Conservation (phyloP, 441 rosid species). For the Erodium trifolium region DNA sequence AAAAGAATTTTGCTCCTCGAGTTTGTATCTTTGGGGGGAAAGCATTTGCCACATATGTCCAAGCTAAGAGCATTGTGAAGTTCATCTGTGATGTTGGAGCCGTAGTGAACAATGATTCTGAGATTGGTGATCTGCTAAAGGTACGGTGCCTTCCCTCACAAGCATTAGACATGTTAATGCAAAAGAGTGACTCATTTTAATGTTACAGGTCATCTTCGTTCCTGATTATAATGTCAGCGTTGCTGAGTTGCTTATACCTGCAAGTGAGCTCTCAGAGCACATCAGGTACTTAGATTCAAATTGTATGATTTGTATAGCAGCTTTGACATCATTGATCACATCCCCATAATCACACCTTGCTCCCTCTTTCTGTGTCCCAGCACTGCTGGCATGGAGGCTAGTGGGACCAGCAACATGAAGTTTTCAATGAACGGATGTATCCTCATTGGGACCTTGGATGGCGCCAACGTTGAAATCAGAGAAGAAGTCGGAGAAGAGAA, state of each 20-base stretch:
- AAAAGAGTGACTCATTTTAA: background rate
- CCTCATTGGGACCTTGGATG: slow-evolving; percentile 88
- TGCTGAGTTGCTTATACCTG: slow-evolving; percentile 91
- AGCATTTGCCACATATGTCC: slow-evolving; percentile 87
- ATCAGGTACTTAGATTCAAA: slow-evolving; percentile 49
- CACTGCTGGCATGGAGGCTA: slow-evolving; percentile 99
- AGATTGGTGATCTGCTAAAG: slow-evolving; percentile 85
- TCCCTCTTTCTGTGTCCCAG: slow-evolving; percentile 25
- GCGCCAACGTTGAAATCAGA: slow-evolving; percentile 94
- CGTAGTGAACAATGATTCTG: slow-evolving; percentile 75
- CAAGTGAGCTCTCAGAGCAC: slow-evolving; percentile 95
- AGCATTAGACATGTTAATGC: background rate
- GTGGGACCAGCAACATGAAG: slow-evolving; percentile 99
- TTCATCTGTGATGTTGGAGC: slow-evolving; percentile 89
- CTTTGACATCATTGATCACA: background rate
- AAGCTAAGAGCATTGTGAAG: slow-evolving; percentile 96
- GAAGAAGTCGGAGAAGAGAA: slow-evolving; percentile 91
- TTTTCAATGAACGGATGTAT: slow-evolving; percentile 93
- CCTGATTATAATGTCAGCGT: slow-evolving; percentile 97
- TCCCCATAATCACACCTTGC: too few relatives aligned
- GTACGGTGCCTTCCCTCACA: slow-evolving; percentile 26
- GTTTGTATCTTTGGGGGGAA: slow-evolving; percentile 97
- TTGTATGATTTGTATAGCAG: background rate
- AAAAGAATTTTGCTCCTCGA: slow-evolving; percentile 57
- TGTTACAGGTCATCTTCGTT: slow-evolving; percentile 66